phyloP scores from a whole-genome alignment of 352 stramenopile genomes.

The Globisporangium uncinulatum region DNA sequence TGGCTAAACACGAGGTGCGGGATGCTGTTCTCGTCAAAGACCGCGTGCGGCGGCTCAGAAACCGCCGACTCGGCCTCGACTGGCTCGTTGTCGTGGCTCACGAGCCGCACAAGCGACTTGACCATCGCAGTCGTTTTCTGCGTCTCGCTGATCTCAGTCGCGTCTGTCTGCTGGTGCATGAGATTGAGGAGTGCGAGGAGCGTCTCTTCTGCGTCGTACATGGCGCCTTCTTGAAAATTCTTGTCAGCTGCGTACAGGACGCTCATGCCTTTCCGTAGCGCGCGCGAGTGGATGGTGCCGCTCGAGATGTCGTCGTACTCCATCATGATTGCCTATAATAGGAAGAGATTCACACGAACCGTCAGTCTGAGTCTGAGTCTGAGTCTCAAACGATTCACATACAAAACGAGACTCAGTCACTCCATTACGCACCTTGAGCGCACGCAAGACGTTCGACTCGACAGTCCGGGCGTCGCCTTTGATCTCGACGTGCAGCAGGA shows the following conservation, averaged over 20 bases:
- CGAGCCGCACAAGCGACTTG: slow-evolving; percentile 61
- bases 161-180: slow-evolving; percentile 82
- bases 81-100: slow-evolving; percentile 52
- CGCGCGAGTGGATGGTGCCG: slow-evolving; percentile 66
- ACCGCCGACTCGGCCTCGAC: slow-evolving; percentile 10
- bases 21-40: slow-evolving; percentile 85
- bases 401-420: no score
- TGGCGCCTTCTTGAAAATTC: slow-evolving; percentile 83
- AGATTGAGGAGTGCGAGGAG: slow-evolving; percentile 78
- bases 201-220: slow-evolving; percentile 85
- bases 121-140: slow-evolving; percentile 73
- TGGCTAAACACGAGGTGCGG: slow-evolving; percentile 83
- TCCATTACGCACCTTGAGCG: slow-evolving; percentile 36
- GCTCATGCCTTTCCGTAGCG: slow-evolving; percentile 79
- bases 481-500: slow-evolving; percentile 81
- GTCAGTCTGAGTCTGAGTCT: neutral
- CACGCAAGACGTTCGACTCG: slow-evolving; percentile 70
- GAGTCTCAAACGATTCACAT: no score
- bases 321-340: slow-evolving; percentile 58
- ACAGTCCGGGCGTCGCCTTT: slow-evolving; percentile 66
- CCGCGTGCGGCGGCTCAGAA: slow-evolving; percentile 48
- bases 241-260: slow-evolving; percentile 80
- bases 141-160: slow-evolving; percentile 65
- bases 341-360: neutral
- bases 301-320: slow-evolving; percentile 83